Evolutionary conservation across 2,329 filamentous ascomycete species (phyloP).

Genomic region (Zymoseptoria crescenta): DNA sequence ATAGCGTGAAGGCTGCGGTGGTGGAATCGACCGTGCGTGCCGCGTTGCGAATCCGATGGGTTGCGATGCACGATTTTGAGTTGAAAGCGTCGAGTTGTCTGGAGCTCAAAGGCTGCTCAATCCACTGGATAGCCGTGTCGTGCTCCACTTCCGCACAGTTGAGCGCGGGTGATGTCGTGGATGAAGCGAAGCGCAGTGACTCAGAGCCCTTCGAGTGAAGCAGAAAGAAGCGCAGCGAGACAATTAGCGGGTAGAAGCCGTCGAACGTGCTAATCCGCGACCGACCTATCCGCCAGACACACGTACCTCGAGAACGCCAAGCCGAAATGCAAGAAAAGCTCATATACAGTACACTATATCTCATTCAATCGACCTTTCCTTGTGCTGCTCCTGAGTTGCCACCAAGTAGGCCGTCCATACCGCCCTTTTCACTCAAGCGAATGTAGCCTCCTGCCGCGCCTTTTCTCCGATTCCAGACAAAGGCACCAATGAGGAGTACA

Average conservation of each 20-base stretch:
- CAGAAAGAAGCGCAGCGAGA: too few relatives aligned
- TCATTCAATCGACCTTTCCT: constrained; percentile 10
- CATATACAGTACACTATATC: neutral
- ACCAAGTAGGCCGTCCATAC: constrained; percentile 60
- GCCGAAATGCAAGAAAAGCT: neutral
- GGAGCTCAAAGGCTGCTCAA: neutral
- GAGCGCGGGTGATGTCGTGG: neutral
- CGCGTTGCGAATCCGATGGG: neutral
- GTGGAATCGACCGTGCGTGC: neutral
- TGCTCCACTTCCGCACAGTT: neutral
- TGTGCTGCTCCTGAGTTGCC: constrained; percentile 37
- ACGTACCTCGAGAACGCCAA: neutral
- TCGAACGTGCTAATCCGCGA: too few relatives aligned
- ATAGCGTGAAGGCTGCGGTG: neutral
- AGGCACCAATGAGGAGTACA: constrained; percentile 39
- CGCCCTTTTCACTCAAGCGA: constrained; percentile 44
- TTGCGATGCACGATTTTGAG: neutral
- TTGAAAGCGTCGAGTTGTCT: neutral
- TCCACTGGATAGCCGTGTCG: neutral
- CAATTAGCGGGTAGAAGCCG: too few relatives aligned
- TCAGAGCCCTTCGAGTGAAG: too few relatives aligned
- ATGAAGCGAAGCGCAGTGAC: neutral
- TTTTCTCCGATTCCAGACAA: constrained; percentile 23
- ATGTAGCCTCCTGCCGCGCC: constrained; percentile 27
- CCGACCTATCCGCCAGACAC: neutral